phyloP scores from a whole-genome alignment of 805 yeast genomes.

The Starmerella kuoi region DNA sequence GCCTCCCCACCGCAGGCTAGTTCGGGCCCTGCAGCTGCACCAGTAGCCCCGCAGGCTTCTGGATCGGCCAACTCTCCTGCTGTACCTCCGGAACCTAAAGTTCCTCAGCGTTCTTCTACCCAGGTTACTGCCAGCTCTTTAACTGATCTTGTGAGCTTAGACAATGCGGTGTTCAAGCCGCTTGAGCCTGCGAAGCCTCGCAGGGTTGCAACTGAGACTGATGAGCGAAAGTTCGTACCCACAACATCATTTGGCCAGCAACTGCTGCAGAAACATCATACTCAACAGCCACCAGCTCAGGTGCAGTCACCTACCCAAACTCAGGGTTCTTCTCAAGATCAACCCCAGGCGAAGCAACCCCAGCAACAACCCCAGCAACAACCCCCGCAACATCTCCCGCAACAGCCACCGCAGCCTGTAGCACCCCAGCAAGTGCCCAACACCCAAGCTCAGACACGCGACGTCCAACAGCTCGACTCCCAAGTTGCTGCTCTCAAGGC shows the following conservation, averaged over 20 bases:
- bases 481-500: conserved; percentile 13
- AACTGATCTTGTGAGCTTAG: conserved; percentile 25
- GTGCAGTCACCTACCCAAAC: neutral
- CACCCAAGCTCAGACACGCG: neutral
- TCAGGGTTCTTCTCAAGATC: neutral
- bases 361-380: neutral
- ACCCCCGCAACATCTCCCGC: neutral
- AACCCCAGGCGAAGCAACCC: neutral
- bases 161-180: conserved; percentile 21
- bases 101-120: neutral
- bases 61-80: neutral
- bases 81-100: neutral
- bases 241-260: conserved; percentile 77
- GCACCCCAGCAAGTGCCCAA: neutral
- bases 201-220: conserved; percentile 7
- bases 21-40: neutral
- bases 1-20: conserved; percentile 4
- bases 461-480: conserved; percentile 1
- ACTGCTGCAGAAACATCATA: conserved; percentile 36
- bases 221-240: conserved; percentile 47
- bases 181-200: conserved; percentile 16
- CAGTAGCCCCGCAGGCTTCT: neutral
- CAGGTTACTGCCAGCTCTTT: conserved; percentile 18
- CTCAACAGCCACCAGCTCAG: conserved; percentile 30
- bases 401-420: neutral